Evolutionary conservation across 257 asterid species (phyloP).

Genomic region (Solanum bulbocastanum): DNA sequence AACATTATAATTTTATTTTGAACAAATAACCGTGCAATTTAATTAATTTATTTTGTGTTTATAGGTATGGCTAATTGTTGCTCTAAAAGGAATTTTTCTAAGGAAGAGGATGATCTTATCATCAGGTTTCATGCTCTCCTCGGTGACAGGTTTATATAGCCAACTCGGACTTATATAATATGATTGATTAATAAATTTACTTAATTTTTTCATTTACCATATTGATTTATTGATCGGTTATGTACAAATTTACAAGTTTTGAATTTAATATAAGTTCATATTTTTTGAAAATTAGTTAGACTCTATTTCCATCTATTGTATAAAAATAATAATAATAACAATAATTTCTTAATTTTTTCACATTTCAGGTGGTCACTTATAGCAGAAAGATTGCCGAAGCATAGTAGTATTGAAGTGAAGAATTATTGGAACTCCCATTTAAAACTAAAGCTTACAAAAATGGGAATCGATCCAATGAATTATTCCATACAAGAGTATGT

Average conservation of each 20-base stretch:
- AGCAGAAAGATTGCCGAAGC: conserved; percentile 7
- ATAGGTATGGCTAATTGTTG: not conserved
- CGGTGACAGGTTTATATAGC: not conserved
- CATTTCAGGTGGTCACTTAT: conserved; percentile 11
- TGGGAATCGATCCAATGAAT: conserved; percentile 15
- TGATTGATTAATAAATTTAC: not conserved
- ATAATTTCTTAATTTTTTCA: not conserved
- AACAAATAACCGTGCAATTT: no score
- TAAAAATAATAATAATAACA: no score
- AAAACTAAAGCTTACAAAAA: not conserved
- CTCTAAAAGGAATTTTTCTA: not conserved
- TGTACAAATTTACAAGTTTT: not conserved
- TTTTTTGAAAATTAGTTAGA: no score
- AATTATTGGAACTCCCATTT: conserved; percentile 17
- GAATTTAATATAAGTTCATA: not conserved
- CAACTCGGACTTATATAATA: not conserved
- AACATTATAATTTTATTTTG: no score
- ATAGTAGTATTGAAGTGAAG: conserved; percentile 7
- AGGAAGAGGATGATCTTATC: not conserved
- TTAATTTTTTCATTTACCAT: not conserved
- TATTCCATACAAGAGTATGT: not conserved
- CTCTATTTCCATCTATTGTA: no score
- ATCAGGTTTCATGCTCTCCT: not conserved
- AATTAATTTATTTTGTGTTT: not conserved
- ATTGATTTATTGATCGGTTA: not conserved